A percentile compares a stretch with the other conserved stretches of the same genome.
Evolutionary conservation across 768 basidiomycete genomes (phyloP).

Genomic region (Phaeotremella skinneri): DNA sequence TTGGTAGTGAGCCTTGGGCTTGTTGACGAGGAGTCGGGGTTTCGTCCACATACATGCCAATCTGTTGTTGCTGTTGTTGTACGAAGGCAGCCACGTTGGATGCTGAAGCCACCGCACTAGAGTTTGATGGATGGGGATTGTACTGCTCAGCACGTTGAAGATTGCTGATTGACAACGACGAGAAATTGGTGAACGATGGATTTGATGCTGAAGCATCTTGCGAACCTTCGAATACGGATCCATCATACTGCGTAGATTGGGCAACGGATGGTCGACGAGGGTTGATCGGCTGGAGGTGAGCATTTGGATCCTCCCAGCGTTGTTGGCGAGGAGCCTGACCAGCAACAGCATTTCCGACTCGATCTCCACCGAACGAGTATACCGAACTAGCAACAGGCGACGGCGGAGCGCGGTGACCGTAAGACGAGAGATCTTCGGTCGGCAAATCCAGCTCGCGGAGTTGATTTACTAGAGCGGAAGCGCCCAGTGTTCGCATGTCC

Average conservation of each 20-base stretch:
- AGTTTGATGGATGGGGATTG: constrained; percentile 1
- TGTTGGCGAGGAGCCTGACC: constrained; percentile 13
- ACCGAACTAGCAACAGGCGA: constrained; percentile 19
- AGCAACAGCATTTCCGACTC: constrained; percentile 13
- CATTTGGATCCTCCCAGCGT: constrained; percentile 11
- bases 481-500: constrained; percentile 21
- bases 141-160: neutral
- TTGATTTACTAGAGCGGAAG: constrained; percentile 48
- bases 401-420: constrained; percentile 41
- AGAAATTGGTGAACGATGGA: constrained; percentile 11
- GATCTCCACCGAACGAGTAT: constrained; percentile 19
- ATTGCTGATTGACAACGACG: constrained; percentile 20
- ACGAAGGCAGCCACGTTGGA: constrained; percentile 29
- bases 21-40: constrained; percentile 14
- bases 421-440: constrained; percentile 49
- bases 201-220: constrained; percentile 22
- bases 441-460: constrained; percentile 51
- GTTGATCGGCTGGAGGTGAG: constrained; percentile 10
- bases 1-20: neutral
- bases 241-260: constrained; percentile 47
- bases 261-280: constrained; percentile 23
- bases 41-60: constrained; percentile 16
- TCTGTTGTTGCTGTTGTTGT: constrained; percentile 31
- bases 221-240: constrained; percentile 48
- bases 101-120: constrained; percentile 13